Conservation (phyloP, 371 early-diverging fungal species). For the Mucor mucedo region DNA sequence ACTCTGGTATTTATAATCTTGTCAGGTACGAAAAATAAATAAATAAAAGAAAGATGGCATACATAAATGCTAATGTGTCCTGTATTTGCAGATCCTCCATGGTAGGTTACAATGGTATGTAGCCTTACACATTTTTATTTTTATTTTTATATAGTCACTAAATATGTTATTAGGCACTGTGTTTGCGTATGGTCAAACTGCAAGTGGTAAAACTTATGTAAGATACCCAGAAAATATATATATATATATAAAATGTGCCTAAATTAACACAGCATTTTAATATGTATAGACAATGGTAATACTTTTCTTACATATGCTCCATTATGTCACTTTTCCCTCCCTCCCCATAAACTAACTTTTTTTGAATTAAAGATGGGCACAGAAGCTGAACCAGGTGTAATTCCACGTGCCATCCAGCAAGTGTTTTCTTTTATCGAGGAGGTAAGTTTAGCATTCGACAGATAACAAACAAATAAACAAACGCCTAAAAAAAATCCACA, state of each 20-base stretch:
- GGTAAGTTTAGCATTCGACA: constrained; percentile 18
- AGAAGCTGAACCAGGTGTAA: constrained; percentile 55
- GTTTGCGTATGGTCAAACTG: constrained; percentile 97
- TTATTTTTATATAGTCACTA: neutral
- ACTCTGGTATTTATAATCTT: constrained; percentile 33
- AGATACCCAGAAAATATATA: constrained; percentile 7
- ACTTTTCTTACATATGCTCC: neutral
- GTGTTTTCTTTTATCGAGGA: constrained; percentile 52
- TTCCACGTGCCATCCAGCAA: constrained; percentile 49
- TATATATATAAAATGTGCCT: neutral
- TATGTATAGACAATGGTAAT: constrained; percentile 37
- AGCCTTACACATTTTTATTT: neutral
- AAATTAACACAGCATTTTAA: neutral
- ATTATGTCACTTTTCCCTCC: neutral
- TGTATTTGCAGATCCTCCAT: constrained; percentile 37
- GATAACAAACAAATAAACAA: neutral
- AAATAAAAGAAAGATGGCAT: neutral
- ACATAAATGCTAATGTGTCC: neutral
- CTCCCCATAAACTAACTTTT: constrained; percentile 33
- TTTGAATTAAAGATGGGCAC: constrained; percentile 35
- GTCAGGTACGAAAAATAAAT: constrained; percentile 43
- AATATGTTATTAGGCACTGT: constrained; percentile 64
- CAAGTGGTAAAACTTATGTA: constrained; percentile 94
- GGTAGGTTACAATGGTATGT: constrained; percentile 66
- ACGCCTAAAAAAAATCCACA: neutral